Percentiles rank a stretch among this genome's conserved stretches.
These are phyloP conservation scores for Lactarius sp. DNA, from an alignment of 768 basidiomycete species.

Conservation along the genomic window DNA sequence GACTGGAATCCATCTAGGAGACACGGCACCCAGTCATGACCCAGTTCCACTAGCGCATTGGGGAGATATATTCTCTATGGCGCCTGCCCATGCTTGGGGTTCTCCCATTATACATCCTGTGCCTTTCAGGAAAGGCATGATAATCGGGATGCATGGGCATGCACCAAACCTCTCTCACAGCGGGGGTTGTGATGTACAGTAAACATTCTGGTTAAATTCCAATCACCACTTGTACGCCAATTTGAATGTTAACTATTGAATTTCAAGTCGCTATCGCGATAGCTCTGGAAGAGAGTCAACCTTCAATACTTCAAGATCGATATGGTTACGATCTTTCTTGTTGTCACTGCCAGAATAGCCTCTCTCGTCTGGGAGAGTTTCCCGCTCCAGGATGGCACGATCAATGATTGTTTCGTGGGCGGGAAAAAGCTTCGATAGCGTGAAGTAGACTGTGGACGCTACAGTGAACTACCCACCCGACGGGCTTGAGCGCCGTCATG, in stretches of 20 bases:
- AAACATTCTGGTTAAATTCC: neutral
- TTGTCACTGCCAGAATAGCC: neutral
- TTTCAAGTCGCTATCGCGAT: neutral
- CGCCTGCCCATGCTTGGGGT: neutral
- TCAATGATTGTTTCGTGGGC: slow-evolving; percentile 25
- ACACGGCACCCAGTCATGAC: too few species aligned
- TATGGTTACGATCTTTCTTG: neutral
- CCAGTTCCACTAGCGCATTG: too few species aligned
- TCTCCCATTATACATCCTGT: neutral
- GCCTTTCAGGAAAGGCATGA: neutral
- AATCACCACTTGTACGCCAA: too few species aligned
- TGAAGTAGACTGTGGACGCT: slow-evolving; percentile 19
- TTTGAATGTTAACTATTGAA: neutral
- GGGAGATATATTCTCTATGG: too few species aligned
- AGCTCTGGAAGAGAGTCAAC: neutral
- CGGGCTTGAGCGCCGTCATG: neutral
- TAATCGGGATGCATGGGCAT: too few species aligned
- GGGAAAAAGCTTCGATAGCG: slow-evolving; percentile 21
- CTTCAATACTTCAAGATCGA: neutral
- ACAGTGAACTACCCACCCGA: slow-evolving; percentile 14
- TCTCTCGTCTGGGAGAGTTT: neutral
- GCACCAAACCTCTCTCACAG: neutral
- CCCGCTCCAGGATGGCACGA: slow-evolving; percentile 11
- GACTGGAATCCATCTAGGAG: neutral
- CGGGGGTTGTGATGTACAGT: too few species aligned